Conservation (phyloP, 2,329 filamentous ascomycete species). For the Scytalidium sp. region DNA sequence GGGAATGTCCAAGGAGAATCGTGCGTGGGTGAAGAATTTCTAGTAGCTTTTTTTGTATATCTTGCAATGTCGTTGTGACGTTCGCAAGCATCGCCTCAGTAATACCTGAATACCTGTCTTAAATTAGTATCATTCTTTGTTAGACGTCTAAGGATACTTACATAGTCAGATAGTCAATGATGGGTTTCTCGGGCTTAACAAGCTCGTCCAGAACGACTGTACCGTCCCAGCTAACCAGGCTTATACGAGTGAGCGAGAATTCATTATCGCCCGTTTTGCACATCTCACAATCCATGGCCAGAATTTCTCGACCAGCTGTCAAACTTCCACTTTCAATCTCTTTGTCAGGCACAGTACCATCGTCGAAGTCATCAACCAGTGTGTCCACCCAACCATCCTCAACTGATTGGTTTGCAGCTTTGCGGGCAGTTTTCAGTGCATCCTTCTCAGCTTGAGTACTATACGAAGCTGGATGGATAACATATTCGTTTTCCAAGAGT, state of each 20-base stretch:
- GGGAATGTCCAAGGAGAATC: slow-evolving; percentile 76
- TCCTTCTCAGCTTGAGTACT: slow-evolving; percentile 50
- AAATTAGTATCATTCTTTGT: slow-evolving; percentile 17
- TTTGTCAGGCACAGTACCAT: slow-evolving; percentile 63
- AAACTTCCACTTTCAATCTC: slow-evolving; percentile 79
- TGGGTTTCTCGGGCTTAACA: slow-evolving; percentile 84
- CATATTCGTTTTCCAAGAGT: slow-evolving; percentile 78
- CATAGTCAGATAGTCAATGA: slow-evolving; percentile 87
- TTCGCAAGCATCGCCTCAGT: slow-evolving; percentile 78
- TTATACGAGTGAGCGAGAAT: slow-evolving; percentile 85
- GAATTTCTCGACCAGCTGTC: slow-evolving; percentile 74
- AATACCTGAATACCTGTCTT: slow-evolving; percentile 74
- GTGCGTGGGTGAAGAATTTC: slow-evolving; percentile 68
- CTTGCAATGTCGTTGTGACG: slow-evolving; percentile 77
- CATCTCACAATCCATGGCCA: slow-evolving; percentile 96
- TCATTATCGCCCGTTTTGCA: slow-evolving; percentile 79
- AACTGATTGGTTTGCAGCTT: slow-evolving; percentile 42
- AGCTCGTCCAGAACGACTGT: slow-evolving; percentile 81
- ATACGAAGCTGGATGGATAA: slow-evolving; percentile 77
- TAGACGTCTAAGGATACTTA: slow-evolving; percentile 20
- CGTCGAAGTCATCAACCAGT: slow-evolving; percentile 60
- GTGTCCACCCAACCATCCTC: slow-evolving; percentile 82
- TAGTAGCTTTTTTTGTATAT: slow-evolving; percentile 78
- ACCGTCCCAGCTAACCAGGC: slow-evolving; percentile 82
- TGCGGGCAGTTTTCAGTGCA: slow-evolving; percentile 50